Evolutionary conservation across 306 rosid genomes (phyloP), one percentile per base, ranked within the genome.

Genomic region (Adenanthera pavonina): DNA sequence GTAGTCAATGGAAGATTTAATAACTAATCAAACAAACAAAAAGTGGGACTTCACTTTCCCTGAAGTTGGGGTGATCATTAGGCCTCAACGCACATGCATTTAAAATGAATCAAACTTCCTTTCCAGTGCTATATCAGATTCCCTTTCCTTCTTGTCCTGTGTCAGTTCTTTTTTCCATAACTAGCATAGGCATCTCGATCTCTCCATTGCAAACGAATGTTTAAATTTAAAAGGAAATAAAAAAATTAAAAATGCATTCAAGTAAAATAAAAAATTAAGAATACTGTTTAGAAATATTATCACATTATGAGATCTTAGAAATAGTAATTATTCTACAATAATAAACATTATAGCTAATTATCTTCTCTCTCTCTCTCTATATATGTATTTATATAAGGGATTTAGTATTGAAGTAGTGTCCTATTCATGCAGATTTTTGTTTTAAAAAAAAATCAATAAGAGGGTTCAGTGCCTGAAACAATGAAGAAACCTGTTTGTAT

Each of bases 31-130:
- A 61, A 6, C 9, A 40, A 71, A 33, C 56, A 44, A 41, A 35
- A 62, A 65, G 75, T 72, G 36, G 59, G 73, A n/a, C 19, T 68
- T 10, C 51, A 68, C 73, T 72, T 85, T 80, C 86, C 83, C 83
- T 74, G 60, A 82, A 53, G 65, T 66, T 69, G 41, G 85, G 88
- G 75, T 43, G 81, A 82, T 85, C 88, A 81, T 85, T 85, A 62
- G 77, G 80, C 78, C 74, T 81, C 83, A 57, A 77, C 62, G 60
- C 72, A 76, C 82, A 64, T 76, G 82, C 81, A 75, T 60, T 60
- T 60, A 36, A 60, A 60, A 60, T 30, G 5, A 60, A 30, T 60
- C 16, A 13, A 10, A 60, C 33, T 60, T 30, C 15, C 6, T n/a
- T 10, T 3, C 3, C 7, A 12, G 4, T 10, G 20, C 65, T 20